These are phyloP conservation scores for Thelephora aurantiotincta DNA, from an alignment of 768 basidiomycete genomes.

Conservation along the genomic window DNA sequence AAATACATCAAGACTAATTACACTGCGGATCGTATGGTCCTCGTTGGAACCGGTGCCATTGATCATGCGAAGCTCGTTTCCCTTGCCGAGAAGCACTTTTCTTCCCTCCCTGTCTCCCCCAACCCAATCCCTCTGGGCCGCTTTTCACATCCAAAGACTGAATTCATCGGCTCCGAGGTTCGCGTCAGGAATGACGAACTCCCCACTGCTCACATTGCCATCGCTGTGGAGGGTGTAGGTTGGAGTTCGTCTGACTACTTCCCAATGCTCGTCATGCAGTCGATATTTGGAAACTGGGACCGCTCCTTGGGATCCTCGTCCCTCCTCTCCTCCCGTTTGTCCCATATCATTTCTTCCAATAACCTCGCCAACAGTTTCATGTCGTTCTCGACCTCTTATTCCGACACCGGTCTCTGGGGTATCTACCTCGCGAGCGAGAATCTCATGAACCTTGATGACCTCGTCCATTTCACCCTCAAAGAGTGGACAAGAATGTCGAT, in stretches of 20 bases:
- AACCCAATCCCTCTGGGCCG: conserved; percentile 84
- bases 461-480: conserved; percentile 84
- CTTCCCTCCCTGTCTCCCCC: conserved; percentile 71
- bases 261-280: conserved; percentile 98
- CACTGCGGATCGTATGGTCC: conserved; percentile 96
- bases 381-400: conserved; percentile 98
- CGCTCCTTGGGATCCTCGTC: conserved; percentile 85
- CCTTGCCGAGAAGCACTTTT: conserved; percentile 90
- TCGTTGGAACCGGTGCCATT: conserved; percentile 93
- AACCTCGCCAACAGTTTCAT: conserved; percentile 99
- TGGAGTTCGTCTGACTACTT: conserved; percentile 99
- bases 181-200: conserved; percentile 88
- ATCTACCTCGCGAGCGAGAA: conserved; percentile 97
- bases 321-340: conserved; percentile 81
- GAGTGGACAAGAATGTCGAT: conserved; percentile 96
- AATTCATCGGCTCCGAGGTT: conserved; percentile 90
- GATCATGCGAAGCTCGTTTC: conserved; percentile 87
- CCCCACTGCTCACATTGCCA: conserved; percentile 83
- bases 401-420: conserved; percentile 98
- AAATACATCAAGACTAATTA: conserved; percentile 97
- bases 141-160: conserved; percentile 57
- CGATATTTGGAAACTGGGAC: conserved; percentile 99
- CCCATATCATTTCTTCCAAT: conserved; percentile 81
- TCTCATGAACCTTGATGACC: conserved; percentile 83
- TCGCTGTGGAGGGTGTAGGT: conserved; percentile 95